Evolutionary conservation across 176 grass and related monocot species (phyloP).

Genomic region (Cocos nucifera): DNA sequence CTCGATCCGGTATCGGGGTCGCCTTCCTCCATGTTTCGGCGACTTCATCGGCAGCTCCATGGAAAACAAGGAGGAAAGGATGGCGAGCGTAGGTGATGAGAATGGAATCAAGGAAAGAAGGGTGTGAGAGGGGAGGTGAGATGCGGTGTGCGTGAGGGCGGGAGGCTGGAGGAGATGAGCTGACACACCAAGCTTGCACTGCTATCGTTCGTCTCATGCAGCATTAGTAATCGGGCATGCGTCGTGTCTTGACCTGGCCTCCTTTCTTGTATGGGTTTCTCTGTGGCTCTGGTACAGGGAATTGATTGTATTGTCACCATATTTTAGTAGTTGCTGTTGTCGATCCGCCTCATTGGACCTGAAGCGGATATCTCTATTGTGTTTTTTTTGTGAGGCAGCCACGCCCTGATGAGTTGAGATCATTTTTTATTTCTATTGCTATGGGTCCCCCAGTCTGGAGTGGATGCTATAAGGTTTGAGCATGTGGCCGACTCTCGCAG

Average conservation of each 20-base stretch:
- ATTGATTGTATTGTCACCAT: too few relatives aligned
- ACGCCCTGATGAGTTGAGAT: too few relatives aligned
- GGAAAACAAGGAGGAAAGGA: conserved; percentile 6
- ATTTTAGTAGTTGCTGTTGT: too few relatives aligned
- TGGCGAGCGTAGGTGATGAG: background rate
- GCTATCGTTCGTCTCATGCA: conserved; percentile 6
- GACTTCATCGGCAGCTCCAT: conserved; percentile 31
- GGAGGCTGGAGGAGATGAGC: conserved; percentile 40
- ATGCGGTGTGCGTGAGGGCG: background rate
- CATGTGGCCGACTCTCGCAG: conserved; percentile 4
- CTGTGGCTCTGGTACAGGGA: background rate
- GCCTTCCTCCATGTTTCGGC: conserved; percentile 16
- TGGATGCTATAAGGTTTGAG: conserved; percentile 6
- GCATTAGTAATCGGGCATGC: background rate
- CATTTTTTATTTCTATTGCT: too few relatives aligned
- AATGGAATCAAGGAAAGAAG: conserved; percentile 11
- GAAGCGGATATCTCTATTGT: too few relatives aligned
- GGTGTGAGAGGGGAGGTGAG: conserved; percentile 2
- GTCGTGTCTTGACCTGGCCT: background rate
- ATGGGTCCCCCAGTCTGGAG: too few relatives aligned
- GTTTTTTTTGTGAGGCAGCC: too few relatives aligned
- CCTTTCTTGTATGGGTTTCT: background rate
- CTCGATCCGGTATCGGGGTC: conserved; percentile 54
- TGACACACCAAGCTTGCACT: conserved; percentile 41
- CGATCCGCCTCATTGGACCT: too few relatives aligned